Evolutionary conservation across 306 rosid species (phyloP).

Genomic region (Nissolia schottii): DNA sequence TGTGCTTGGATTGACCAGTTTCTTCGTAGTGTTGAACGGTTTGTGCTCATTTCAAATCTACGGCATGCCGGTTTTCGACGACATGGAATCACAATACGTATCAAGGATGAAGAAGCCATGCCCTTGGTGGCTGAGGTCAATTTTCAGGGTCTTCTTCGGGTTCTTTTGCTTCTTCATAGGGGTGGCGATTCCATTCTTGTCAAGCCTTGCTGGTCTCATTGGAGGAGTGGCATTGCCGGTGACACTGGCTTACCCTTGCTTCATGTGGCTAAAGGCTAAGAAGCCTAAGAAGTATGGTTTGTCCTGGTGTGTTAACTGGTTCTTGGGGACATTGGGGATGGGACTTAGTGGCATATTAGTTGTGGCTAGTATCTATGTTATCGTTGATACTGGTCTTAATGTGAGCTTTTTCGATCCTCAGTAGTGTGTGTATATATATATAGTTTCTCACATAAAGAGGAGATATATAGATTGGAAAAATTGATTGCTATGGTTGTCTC

Average conservation of each 20-base stretch:
- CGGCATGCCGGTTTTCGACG: conserved; percentile 53
- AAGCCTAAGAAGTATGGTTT: conserved; percentile 30
- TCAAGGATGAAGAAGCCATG: conserved; percentile 39
- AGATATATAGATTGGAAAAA: not conserved
- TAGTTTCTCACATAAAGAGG: not conserved
- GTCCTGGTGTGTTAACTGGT: conserved; percentile 65
- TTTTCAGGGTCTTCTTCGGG: conserved; percentile 33
- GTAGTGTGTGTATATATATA: too few relatives aligned
- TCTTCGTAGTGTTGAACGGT: conserved; percentile 38
- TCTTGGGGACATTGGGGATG: conserved; percentile 58
- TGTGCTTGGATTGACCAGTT: conserved; percentile 29
- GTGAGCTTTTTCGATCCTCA: conserved; percentile 70
- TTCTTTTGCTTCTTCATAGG: conserved; percentile 32
- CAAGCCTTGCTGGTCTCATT: conserved; percentile 41
- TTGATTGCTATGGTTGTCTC: not conserved
- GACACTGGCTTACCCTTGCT: conserved; percentile 46
- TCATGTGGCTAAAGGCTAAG: conserved; percentile 42
- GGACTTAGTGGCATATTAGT: conserved; percentile 39
- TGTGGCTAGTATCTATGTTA: conserved; percentile 55
- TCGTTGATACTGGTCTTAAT: conserved; percentile 55
- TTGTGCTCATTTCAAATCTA: conserved; percentile 52
- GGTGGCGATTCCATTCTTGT: conserved; percentile 47
- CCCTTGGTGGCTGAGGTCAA: conserved; percentile 43
- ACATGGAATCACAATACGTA: conserved; percentile 45
- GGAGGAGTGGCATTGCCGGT: conserved; percentile 49